Conservation (phyloP, 306 rosid genomes). For the Cicer chorassanicum region DNA sequence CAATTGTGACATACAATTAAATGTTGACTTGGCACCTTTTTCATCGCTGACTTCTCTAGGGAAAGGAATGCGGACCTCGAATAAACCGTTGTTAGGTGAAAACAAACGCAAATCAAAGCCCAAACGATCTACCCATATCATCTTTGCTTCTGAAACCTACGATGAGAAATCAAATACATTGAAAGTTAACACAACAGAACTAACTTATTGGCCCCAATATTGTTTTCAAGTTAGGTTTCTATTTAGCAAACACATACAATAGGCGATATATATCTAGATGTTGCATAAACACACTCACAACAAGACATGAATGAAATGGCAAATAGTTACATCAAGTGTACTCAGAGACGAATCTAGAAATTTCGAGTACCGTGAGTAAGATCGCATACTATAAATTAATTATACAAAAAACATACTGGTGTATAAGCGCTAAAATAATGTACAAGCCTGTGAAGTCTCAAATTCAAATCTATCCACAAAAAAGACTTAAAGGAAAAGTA, state of each 20-base stretch:
- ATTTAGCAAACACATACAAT: constrained; percentile 17
- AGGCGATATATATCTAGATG: constrained; percentile 10
- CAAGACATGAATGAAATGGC: constrained; percentile 3
- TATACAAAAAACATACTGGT: no score
- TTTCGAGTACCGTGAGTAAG: no score
- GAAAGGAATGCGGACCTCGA: constrained; percentile 86
- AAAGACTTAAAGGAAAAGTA: constrained; percentile 33
- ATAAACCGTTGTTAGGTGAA: constrained; percentile 63
- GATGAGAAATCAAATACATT: constrained; percentile 36
- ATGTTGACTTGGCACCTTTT: constrained; percentile 84
- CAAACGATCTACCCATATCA: constrained; percentile 88
- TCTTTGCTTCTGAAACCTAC: constrained; percentile 85
- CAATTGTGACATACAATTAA: constrained; percentile 87
- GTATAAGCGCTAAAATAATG: neutral
- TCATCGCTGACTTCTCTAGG: constrained; percentile 83
- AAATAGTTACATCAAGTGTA: neutral
- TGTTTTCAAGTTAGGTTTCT: constrained; percentile 22
- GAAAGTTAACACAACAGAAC: constrained; percentile 26
- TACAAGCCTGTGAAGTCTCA: neutral
- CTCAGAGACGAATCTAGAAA: no score
- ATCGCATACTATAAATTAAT: no score
- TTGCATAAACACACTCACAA: constrained; percentile 3
- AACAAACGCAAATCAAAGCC: constrained; percentile 82
- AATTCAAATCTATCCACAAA: constrained; percentile 8
- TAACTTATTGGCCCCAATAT: constrained; percentile 9